A percentile compares a stretch with the other conserved stretches of the same genome.
Conservation (phyloP, 2,329 filamentous ascomycete genomes). For the Hypoxylon sp. region DNA sequence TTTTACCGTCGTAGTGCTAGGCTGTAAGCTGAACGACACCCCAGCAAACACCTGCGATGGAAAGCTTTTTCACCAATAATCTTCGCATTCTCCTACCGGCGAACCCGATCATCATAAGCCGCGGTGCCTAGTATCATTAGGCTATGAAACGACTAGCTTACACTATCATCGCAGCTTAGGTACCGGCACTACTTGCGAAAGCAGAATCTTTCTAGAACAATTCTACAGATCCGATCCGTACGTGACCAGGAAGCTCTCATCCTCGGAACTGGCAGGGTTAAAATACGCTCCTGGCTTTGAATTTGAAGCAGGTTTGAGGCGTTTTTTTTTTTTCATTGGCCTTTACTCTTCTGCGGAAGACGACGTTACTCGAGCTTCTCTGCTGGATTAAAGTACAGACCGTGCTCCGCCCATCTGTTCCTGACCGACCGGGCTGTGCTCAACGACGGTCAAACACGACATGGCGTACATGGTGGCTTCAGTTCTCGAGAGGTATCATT, state of each 20-base stretch:
- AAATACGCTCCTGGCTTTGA: neutral
- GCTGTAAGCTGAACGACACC: conserved; percentile 10
- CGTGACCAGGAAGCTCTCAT: too few relatives aligned
- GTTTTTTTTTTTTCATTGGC: neutral
- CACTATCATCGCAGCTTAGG: neutral
- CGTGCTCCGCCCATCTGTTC: neutral
- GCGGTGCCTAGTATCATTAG: neutral
- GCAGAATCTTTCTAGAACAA: neutral
- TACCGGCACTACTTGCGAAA: too few relatives aligned
- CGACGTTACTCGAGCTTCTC: too few relatives aligned
- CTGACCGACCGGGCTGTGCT: neutral
- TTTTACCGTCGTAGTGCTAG: too few relatives aligned
- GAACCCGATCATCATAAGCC: conserved; percentile 8
- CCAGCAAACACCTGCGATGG: neutral
- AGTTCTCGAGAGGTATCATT: too few relatives aligned
- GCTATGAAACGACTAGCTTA: conserved; percentile 15
- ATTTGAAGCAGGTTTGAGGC: too few relatives aligned
- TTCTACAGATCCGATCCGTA: too few relatives aligned
- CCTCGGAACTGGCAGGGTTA: neutral
- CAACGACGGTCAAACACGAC: too few relatives aligned
- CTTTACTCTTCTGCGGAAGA: neutral
- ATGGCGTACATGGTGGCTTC: too few relatives aligned
- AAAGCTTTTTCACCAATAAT: conserved; percentile 5
- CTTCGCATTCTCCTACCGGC: neutral
- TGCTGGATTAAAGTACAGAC: too few relatives aligned